Percentiles rank a stretch among this genome's conserved stretches.
Evolutionary conservation across 2,329 filamentous ascomycete genomes (phyloP).

Genomic region (Fusarium luffae): DNA sequence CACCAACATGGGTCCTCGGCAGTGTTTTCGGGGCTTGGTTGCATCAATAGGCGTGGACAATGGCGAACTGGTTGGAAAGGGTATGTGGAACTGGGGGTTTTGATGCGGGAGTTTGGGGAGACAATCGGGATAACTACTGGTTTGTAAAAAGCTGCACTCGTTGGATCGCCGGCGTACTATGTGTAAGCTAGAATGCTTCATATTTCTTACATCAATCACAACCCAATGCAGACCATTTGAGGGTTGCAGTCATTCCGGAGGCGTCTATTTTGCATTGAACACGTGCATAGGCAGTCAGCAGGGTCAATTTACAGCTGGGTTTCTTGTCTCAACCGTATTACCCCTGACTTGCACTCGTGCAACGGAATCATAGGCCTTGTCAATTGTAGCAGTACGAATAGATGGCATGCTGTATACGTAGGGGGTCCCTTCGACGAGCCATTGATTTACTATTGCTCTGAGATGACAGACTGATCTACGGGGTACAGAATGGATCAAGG

Average conservation of each 20-base stretch:
- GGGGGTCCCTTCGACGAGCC: background rate
- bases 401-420: background rate
- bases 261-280: background rate
- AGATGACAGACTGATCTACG: background rate
- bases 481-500: background rate
- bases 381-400: background rate
- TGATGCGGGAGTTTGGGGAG: constrained; percentile 11
- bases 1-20: background rate
- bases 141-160: background rate
- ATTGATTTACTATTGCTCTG: background rate
- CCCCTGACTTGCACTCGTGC: constrained; percentile 25
- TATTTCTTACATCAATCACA: background rate
- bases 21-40: background rate
- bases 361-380: background rate
- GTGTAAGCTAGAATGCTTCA: background rate
- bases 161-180: background rate
- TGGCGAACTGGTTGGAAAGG: constrained; percentile 4
- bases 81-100: background rate
- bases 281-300: background rate
- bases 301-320: background rate
- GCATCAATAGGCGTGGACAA: background rate
- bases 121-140: background rate
- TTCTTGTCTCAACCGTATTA: constrained; percentile 12
- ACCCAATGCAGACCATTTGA: background rate
- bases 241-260: background rate